These are phyloP conservation scores for Globisporangium mamillatum DNA, from an alignment of 352 stramenopile genomes.

Conservation along the genomic window DNA sequence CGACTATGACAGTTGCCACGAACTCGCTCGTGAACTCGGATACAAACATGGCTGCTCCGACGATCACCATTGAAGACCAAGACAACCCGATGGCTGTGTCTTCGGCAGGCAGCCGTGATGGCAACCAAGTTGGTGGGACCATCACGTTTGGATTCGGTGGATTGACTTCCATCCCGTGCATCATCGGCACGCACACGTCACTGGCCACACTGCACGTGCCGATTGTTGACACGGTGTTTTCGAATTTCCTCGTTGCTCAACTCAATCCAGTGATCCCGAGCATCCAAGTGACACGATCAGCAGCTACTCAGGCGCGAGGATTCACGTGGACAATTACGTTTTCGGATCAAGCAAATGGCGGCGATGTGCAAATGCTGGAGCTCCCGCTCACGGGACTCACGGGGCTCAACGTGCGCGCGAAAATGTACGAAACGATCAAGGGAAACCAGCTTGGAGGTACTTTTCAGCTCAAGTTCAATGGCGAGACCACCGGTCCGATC, in stretches of 20 bases:
- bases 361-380: slow-evolving; percentile 70
- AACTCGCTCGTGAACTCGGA: slow-evolving; percentile 30
- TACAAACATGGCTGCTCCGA: slow-evolving; percentile 16
- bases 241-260: slow-evolving; percentile 40
- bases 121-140: slow-evolving; percentile 89
- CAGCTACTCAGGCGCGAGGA: slow-evolving; percentile 57
- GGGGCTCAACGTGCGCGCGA: slow-evolving; percentile 31
- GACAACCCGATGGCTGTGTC: slow-evolving; percentile 37
- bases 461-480: slow-evolving; percentile 93
- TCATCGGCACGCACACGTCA: slow-evolving; percentile 44
- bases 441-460: slow-evolving; percentile 89
- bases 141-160: slow-evolving; percentile 65
- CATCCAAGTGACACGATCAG: slow-evolving; percentile 53
- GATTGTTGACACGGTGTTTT: slow-evolving; percentile 36
- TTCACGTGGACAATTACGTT: slow-evolving; percentile 87
- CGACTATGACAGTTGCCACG: slow-evolving; percentile 48
- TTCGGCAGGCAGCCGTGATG: slow-evolving; percentile 71
- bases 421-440: slow-evolving; percentile 68
- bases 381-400: slow-evolving; percentile 36
- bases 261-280: slow-evolving; percentile 35
- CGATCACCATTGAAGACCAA: slow-evolving; percentile 46
- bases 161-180: slow-evolving; percentile 30
- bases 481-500: slow-evolving; percentile 92
- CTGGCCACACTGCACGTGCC: slow-evolving; percentile 21
- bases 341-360: slow-evolving; percentile 55